phyloP scores from a whole-genome alignment of 2,329 filamentous ascomycete genomes.

The Penicillium concentricum region DNA sequence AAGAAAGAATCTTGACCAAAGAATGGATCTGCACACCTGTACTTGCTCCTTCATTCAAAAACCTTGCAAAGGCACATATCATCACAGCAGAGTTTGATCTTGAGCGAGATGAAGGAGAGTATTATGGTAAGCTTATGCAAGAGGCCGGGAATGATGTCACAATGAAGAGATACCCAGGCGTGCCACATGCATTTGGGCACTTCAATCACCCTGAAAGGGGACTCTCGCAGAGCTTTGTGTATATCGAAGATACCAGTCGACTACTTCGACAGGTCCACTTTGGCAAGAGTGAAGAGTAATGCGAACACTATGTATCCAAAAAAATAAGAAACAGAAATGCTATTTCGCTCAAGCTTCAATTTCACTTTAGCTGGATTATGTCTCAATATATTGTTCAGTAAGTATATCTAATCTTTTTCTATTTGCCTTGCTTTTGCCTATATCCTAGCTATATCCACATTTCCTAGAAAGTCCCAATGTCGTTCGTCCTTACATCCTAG shows the following conservation, averaged over 20 bases:
- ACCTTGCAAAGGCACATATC: constrained; percentile 32
- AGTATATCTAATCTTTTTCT: not conserved
- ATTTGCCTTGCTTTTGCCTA: no score
- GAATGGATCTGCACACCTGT: constrained; percentile 26
- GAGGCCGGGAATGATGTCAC: constrained; percentile 26
- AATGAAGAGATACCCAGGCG: constrained; percentile 28
- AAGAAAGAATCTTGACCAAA: constrained; percentile 4
- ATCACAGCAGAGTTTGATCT: constrained; percentile 39
- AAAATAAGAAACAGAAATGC: not conserved
- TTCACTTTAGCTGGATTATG: not conserved
- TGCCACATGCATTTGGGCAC: constrained; percentile 32
- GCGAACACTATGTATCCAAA: not conserved
- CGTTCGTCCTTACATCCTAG: not conserved
- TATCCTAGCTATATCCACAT: not conserved
- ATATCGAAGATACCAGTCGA: constrained; percentile 26
- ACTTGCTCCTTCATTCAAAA: constrained; percentile 26
- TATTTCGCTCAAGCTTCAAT: not conserved
- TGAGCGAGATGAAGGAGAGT: constrained; percentile 37
- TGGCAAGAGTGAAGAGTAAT: not conserved
- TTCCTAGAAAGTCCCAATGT: not conserved
- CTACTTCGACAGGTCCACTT: constrained; percentile 12
- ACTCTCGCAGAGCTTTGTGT: constrained; percentile 26
- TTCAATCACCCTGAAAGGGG: constrained; percentile 30
- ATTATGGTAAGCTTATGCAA: constrained; percentile 23
- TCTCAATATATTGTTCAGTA: not conserved